Base-by-base conservation (phyloP, 1,284 basidiomycete genomes). In the Trametes hirsuta region DNA sequence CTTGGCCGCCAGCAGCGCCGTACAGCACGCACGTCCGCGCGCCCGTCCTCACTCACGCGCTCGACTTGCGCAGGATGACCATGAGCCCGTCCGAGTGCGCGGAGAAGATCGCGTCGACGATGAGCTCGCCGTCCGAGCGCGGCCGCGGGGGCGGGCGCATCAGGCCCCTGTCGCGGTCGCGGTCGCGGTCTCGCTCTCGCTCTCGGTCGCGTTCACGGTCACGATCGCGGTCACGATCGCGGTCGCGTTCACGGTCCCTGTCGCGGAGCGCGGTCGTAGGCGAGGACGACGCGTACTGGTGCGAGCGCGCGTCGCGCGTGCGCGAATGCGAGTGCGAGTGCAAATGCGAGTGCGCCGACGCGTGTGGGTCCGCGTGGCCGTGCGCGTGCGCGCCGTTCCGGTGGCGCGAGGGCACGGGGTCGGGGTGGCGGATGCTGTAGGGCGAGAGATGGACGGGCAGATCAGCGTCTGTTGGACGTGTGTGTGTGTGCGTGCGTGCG, bases 71-170 rank as follows among this genome's bases (percentile, higher is more conserved):
- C 10, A 92, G 74, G 62, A 92, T 89, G 63, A 90, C 87, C 77
- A 92, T 83, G 59, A 92, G 77, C 5, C 90, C 90, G 70, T 92
- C 90, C 24, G 89, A 91, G 70, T 91, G 90, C 3, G 87, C 90
- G 39, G 88, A 90, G 71, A 92, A 91, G 58, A 92, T 91, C 3
- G 88, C 87, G 66, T 91, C 90, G 15, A 91, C 88, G 30, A 77
- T 61, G 54, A 84, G 74, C 67, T 76, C 78, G 55, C 72, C 73
- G 63, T 69, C 74, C 21, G 54, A 34, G 6, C 55, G 52, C 61
- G 64, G 24, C 47, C 55, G 21, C 36, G 48, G 49, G 59, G 59
- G 34, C 40, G 47, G 25, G 35, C 55, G 40, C 55, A 49, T 37
- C 41, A 35, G 2, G 30, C 18, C 30, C 30, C 37, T 2, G 3